Evolutionary conservation across 75 land plant genomes (phyloP).

Genomic region (Cryptomeria japonica): DNA sequence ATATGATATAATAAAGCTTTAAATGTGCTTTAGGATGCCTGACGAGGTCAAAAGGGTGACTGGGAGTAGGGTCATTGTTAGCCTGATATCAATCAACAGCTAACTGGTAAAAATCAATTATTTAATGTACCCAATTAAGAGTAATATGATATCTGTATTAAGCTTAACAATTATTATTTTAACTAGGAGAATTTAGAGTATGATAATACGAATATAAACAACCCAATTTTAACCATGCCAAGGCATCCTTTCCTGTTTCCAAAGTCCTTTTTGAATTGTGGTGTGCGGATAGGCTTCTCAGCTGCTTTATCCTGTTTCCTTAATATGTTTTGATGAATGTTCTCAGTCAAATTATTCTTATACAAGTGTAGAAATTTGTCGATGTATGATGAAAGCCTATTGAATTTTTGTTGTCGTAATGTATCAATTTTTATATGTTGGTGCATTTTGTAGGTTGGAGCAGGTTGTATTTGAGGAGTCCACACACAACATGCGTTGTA

Average conservation of each 20-base stretch:
- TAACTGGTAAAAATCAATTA: neutral
- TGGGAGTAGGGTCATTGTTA: neutral
- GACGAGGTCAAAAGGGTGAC: neutral
- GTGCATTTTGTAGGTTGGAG: neutral
- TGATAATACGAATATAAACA: neutral
- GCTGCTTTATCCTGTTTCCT: neutral
- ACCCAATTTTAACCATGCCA: neutral
- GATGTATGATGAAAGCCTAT: neutral
- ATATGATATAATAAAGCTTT: neutral
- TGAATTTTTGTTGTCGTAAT: neutral
- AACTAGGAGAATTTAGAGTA: neutral
- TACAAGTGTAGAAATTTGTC: neutral
- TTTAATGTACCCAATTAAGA: neutral
- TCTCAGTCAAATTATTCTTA: neutral
- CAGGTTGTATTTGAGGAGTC: slow-evolving; percentile 7
- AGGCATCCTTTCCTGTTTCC: neutral
- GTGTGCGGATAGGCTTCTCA: neutral
- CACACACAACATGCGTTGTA: slow-evolving; percentile 3
- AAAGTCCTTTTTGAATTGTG: neutral
- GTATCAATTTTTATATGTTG: neutral
- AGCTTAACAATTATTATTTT: neutral
- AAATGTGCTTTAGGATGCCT: neutral
- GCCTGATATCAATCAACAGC: neutral
- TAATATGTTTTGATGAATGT: neutral
- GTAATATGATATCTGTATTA: neutral